Conservation (phyloP, 768 basidiomycete species). For the Lyophyllum shimeji region DNA sequence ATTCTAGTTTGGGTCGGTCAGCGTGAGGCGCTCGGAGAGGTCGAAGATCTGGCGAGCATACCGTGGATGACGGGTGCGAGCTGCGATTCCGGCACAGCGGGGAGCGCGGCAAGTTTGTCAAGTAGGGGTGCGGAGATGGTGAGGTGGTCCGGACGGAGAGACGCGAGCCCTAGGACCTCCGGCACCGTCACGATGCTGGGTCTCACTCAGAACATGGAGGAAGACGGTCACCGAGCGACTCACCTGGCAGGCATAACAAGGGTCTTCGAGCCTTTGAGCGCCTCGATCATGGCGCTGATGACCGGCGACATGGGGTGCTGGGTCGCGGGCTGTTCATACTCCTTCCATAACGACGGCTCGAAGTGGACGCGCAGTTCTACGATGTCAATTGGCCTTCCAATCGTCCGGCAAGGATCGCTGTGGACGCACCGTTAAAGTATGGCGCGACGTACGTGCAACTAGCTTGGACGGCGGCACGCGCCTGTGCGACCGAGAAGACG, state of each 20-base stretch:
- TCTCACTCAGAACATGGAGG: background rate
- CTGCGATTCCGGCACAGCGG: constrained; percentile 17
- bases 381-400: background rate
- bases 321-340: constrained; percentile 33
- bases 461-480: constrained; percentile 52
- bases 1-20: background rate
- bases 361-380: constrained; percentile 49
- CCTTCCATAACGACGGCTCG: constrained; percentile 36
- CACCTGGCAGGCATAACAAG: constrained; percentile 53
- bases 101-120: constrained; percentile 31
- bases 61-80: background rate
- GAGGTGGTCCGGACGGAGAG: constrained; percentile 40
- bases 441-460: constrained; percentile 52
- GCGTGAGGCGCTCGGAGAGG: background rate
- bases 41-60: background rate
- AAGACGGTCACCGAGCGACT: background rate
- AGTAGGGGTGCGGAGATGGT: constrained; percentile 42
- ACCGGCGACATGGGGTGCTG: constrained; percentile 43
- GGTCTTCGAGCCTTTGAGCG: constrained; percentile 39
- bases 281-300: constrained; percentile 36
- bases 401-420: background rate
- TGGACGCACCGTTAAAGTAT: constrained; percentile 50
- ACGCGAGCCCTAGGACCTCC: constrained; percentile 42
- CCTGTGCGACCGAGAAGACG: constrained; percentile 55
- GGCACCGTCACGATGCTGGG: constrained; percentile 38